These are phyloP conservation scores for Carallia pectinifolia DNA, from an alignment of 345 rosid genomes.

Conservation along the genomic window DNA sequence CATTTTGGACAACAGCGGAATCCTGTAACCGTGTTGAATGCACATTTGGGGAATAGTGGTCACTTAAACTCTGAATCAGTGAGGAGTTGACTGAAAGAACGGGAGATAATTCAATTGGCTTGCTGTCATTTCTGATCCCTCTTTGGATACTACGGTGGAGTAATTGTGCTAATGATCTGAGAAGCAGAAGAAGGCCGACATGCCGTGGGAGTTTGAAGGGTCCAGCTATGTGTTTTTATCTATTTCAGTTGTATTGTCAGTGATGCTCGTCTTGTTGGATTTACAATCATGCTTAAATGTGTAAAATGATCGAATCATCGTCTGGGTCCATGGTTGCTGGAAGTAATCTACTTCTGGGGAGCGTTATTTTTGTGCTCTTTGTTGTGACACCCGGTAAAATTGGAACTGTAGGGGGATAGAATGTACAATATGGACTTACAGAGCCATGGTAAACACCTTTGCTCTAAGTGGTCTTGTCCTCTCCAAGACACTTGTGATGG, in stretches of 20 bases:
- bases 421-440: constrained; percentile 30
- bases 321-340: constrained; percentile 28
- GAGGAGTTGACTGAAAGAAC: constrained; percentile 36
- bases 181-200: constrained; percentile 8
- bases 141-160: not conserved
- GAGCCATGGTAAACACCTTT: not conserved
- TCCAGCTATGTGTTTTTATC: constrained; percentile 15
- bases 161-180: not conserved
- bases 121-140: not conserved
- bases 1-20: constrained; percentile 65
- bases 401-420: constrained; percentile 21
- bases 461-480: not conserved
- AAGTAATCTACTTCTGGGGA: constrained; percentile 47
- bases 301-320: constrained; percentile 39
- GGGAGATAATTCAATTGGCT: not conserved
- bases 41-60: constrained; percentile 38
- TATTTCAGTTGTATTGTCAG: constrained; percentile 7
- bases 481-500: not conserved
- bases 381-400: constrained; percentile 32
- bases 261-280: constrained; percentile 15
- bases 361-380: constrained; percentile 60
- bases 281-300: constrained; percentile 31
- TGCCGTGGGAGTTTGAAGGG: constrained; percentile 14
- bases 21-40: constrained; percentile 29
- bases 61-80: constrained; percentile 67